Base-by-base conservation (phyloP, 106 monocot genomes). In the Agapanthus africanus region DNA sequence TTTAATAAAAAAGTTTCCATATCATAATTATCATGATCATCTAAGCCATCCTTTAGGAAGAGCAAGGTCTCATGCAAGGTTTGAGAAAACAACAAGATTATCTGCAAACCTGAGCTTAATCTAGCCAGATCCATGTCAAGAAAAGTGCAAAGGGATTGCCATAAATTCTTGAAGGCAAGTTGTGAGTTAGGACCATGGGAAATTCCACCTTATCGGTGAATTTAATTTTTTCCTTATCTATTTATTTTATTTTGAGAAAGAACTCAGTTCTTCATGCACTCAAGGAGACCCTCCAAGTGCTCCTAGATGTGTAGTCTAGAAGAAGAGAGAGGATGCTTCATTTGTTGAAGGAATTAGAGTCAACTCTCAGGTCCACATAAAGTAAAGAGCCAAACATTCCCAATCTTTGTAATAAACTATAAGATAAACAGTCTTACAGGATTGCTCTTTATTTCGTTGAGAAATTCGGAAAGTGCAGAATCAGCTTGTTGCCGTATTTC, bases 401-500 rank as follows among this genome's bases (percentile, higher is more conserved):
- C 36, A 36, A 51, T 23, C 47, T 49, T 49, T 6, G 6, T 6
- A 56, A 64, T 0, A 34, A 39, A 39, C 22, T 22, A 38, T 49
- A 3, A 68, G 13, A 28, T 26, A 59, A 59, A 70, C 37, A 25
- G 49, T 11, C 81, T 76, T 94, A 94, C 94, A 74, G 94, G 90
- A 70, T 90, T 90, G 49, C 85, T 90, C 59, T 94, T 94, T 64
- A 94, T 94, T 79, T 94, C 94, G 77, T 78, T 80, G 44, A 94
- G 83, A 80, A 94, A 94, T 66, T 94, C 94, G 39, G 84, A 87
- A 75, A 94, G 84, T 37, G 90, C 94, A 70, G 85, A 86, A 77
- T 94, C 94, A 69, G 94, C 94, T 68, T 94, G 94, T 63, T 90
- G 90, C 68, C 94, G 78, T 59, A 94, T 94, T 79, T 94, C 94